Evolutionary conservation across 306 rosid genomes (phyloP).

Genomic region (Vigna trinervia): DNA sequence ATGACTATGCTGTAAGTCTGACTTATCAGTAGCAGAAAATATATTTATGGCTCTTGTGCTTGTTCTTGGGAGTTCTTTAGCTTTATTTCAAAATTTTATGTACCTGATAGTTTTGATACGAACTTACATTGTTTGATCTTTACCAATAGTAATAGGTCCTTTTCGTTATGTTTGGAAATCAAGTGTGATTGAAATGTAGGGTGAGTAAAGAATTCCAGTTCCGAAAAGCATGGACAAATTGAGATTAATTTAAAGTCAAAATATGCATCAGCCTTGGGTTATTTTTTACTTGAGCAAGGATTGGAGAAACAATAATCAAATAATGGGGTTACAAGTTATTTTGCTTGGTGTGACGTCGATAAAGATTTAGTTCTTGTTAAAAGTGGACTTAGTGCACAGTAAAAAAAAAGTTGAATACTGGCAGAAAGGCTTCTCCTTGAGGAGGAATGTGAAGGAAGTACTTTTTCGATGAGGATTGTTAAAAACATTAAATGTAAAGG

Average conservation of each 20-base stretch:
- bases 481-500: not conserved
- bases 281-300: not conserved
- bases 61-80: constrained; percentile 7
- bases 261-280: not conserved
- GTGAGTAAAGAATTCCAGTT: not conserved
- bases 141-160: constrained; percentile 1
- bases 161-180: constrained; percentile 4
- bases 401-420: not conserved
- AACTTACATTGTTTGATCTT: constrained; percentile 3
- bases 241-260: not conserved
- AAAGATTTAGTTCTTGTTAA: not conserved
- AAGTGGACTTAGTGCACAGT: not conserved
- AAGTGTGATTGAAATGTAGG: constrained; percentile 7
- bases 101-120: constrained; percentile 10
- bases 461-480: not conserved
- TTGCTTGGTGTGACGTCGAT: not conserved
- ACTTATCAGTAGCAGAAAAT: constrained; percentile 7
- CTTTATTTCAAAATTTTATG: constrained; percentile 11
- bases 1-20: not conserved
- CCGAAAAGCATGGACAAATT: not conserved
- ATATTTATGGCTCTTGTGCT: constrained; percentile 20
- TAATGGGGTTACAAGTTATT: not conserved
- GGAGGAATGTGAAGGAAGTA: not conserved
- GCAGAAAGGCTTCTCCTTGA: not conserved
- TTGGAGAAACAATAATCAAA: too few species aligned